Evolutionary conservation across 306 rosid species (phyloP), one percentile per base, ranked within the genome.

Genomic region (Cicer yamashitae): DNA sequence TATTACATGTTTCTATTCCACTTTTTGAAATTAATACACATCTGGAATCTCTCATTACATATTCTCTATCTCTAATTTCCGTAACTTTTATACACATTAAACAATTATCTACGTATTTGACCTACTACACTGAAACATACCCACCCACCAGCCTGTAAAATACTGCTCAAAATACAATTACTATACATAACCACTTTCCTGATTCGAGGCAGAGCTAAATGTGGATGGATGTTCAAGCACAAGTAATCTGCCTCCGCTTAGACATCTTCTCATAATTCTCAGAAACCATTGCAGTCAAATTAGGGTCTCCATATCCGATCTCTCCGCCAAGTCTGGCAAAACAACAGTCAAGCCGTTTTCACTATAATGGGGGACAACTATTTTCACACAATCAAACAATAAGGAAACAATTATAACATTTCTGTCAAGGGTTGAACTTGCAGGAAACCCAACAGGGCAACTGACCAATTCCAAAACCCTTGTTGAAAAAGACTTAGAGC

Each of bases 221-320:
- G 73, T 40, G 54, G 72, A 67, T 40, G 54, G 72, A 64, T 47
- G 61, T 70, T 88, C 84, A 91, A 68, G 94, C 86, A 77, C 99
- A 92, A 75, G 91, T 68, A 67, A 94, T 82, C 87, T 92, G 99
- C 85, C 92, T 85, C 73, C 69, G 88, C 84, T 85, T 92, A 11
- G 75, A 85, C 90, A 88, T 90, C 78, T 84, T 90, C 86, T 96
- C 96, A 84, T 92, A 84, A 83, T 92, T 92, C 70, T 88, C 96
- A n/a, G 96, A 80, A 78, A 96, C 99, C 75, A 85, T 86, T 48
- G 98, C 96, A 56, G 93, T 96, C 86, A 96, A 80, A 82, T 90
- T 90, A 6, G 93, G 99, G 79, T 96, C 96, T 84, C 88, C 99
- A 69, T 85, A 89, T 67, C 98, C 99, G 10, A 96, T 88, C 83